These are phyloP conservation scores for Fraxinus ornus DNA, from an alignment of 305 asterid species.

Conservation along the genomic window DNA sequence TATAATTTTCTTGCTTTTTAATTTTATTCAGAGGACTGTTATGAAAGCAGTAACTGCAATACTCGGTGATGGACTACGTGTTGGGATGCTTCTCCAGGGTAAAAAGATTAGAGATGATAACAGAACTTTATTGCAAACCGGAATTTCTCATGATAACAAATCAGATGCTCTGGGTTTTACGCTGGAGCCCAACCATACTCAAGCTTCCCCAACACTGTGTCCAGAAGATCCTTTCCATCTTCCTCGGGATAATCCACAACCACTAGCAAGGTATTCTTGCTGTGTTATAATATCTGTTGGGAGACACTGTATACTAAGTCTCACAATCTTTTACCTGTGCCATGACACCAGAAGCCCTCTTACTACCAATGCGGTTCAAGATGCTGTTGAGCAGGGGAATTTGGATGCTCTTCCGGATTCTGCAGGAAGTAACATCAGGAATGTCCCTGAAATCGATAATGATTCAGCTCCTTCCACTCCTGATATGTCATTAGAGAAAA, in stretches of 20 bases:
- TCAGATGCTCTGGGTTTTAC: conserved; percentile 68
- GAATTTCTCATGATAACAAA: conserved; percentile 68
- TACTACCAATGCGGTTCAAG: conserved; percentile 29
- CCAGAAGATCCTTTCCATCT: conserved; percentile 35
- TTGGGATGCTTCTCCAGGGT: conserved; percentile 92
- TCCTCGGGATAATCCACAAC: conserved; percentile 34
- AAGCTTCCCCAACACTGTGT: conserved; percentile 28
- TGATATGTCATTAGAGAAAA: conserved; percentile 48
- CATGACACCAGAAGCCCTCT: conserved; percentile 34
- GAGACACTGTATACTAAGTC: background rate
- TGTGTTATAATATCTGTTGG: background rate
- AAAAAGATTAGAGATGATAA: conserved; percentile 84
- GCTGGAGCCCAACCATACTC: conserved; percentile 65
- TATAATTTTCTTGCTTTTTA: conserved; percentile 18
- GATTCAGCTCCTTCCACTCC: conserved; percentile 73
- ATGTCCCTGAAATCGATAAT: conserved; percentile 64
- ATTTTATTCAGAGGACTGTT: conserved; percentile 60
- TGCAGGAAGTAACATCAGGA: conserved; percentile 37
- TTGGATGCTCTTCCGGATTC: conserved; percentile 26
- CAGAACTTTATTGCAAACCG: conserved; percentile 78
- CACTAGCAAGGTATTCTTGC: conserved; percentile 51
- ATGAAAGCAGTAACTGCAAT: conserved; percentile 83
- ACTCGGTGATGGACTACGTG: conserved; percentile 73
- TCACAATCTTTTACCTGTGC: background rate
- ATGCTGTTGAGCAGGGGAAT: conserved; percentile 23